A percentile compares a stretch with the other conserved stretches of the same genome.
phyloP scores from a whole-genome alignment of 2,329 filamentous ascomycete genomes.

The Cryphonectria parasitica region DNA sequence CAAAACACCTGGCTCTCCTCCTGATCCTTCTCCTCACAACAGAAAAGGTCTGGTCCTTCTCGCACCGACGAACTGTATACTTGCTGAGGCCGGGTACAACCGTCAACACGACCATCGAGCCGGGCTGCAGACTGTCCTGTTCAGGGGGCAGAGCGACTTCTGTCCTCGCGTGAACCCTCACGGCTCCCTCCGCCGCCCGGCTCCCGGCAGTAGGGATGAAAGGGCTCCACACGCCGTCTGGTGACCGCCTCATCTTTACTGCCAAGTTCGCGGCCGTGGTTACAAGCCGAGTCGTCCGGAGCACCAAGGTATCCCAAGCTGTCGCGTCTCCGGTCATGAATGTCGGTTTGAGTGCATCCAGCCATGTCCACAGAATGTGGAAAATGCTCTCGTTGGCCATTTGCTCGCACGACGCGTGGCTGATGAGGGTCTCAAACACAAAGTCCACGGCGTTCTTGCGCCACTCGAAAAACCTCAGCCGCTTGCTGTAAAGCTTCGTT shows the following conservation, averaged over 20 bases:
- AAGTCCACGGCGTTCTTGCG: conserved; percentile 15
- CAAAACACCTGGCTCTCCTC: conserved; percentile 14
- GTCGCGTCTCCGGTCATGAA: neutral
- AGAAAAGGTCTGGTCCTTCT: neutral
- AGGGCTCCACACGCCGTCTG: conserved; percentile 14
- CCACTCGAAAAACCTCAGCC: conserved; percentile 11
- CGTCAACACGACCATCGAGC: neutral
- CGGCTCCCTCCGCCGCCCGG: neutral
- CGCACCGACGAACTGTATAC: neutral
- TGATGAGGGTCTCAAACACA: conserved; percentile 4
- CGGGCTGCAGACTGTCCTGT: neutral
- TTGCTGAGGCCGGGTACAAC: conserved; percentile 16
- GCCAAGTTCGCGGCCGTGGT: neutral
- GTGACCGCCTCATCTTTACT: conserved; percentile 17
- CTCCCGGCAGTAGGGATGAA: conserved; percentile 8
- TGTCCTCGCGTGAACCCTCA: conserved; percentile 1
- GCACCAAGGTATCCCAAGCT: neutral
- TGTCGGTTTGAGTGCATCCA: neutral
- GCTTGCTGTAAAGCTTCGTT: conserved; percentile 1
- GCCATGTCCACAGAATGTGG: conserved; percentile 11
- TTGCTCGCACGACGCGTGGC: conserved; percentile 4
- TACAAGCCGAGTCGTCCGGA: conserved; percentile 8
- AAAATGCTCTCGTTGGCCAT: conserved; percentile 6
- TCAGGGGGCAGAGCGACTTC: neutral
- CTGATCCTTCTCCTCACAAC: neutral